Conservation (phyloP, 768 basidiomycete genomes). For the Rickenella mellea region DNA sequence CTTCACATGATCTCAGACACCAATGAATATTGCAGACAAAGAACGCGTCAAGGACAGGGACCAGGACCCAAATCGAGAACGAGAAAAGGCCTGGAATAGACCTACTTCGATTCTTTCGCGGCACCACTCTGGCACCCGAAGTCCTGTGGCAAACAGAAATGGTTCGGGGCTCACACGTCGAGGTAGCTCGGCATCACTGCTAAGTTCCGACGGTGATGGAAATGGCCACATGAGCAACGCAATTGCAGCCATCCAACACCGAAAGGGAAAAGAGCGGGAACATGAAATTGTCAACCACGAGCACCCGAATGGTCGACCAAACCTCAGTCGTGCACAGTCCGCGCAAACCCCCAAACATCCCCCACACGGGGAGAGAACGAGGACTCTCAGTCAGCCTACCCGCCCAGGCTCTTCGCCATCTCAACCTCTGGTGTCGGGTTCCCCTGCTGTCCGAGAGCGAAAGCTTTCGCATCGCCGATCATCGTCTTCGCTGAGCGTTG, state of each 20-base stretch:
- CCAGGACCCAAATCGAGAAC: slow-evolving; percentile 27
- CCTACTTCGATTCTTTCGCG: slow-evolving; percentile 18
- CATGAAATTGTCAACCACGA: too few relatives aligned
- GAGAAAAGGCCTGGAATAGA: slow-evolving; percentile 41
- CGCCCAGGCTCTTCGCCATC: slow-evolving; percentile 32
- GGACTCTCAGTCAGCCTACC: slow-evolving; percentile 27
- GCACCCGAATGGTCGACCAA: too few relatives aligned
- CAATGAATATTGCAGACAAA: slow-evolving; percentile 12
- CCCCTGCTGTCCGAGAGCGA: too few relatives aligned
- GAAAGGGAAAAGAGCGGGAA: background rate
- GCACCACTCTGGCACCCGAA: background rate
- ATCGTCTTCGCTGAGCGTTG: background rate
- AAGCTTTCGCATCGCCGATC: background rate
- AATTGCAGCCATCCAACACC: slow-evolving; percentile 16
- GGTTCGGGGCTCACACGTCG: slow-evolving; percentile 10
- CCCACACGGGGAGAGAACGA: slow-evolving; percentile 15
- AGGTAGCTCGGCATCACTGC: slow-evolving; percentile 31
- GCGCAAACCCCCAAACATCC: background rate
- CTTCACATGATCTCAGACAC: background rate
- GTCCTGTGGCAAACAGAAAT: background rate
- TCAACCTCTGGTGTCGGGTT: slow-evolving; percentile 10
- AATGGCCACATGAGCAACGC: background rate
- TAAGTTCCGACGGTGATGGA: slow-evolving; percentile 29
- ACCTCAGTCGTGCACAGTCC: background rate
- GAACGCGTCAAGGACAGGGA: slow-evolving; percentile 19